Evolutionary conservation across 23 red algal species (phyloP).

Genomic region (Gracilaria domingensis): DNA sequence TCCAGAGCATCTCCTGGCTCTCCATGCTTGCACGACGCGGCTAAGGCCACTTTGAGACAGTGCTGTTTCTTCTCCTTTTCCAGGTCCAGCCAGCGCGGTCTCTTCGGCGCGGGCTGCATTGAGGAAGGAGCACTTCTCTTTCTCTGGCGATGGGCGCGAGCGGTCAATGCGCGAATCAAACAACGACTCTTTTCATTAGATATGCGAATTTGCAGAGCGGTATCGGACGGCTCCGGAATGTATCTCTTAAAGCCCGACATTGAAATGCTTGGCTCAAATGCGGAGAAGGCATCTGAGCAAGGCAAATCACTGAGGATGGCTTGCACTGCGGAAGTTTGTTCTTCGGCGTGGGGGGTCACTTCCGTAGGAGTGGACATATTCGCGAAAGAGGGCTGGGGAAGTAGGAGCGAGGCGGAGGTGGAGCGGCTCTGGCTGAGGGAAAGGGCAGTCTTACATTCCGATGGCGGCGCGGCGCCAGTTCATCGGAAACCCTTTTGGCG

Average conservation of each 20-base stretch:
- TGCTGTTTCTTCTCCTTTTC: slow-evolving; percentile 26
- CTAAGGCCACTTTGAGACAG: slow-evolving; percentile 20
- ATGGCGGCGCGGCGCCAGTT: background rate
- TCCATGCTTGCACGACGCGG: slow-evolving; percentile 23
- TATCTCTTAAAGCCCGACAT: background rate
- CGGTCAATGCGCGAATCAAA: slow-evolving; percentile 32
- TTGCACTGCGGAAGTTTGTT: slow-evolving; percentile 2
- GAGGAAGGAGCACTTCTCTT: background rate
- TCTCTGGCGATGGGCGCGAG: background rate
- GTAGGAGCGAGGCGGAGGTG: background rate
- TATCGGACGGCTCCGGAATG: slow-evolving; percentile 23
- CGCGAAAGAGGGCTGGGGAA: background rate
- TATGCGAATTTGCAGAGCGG: slow-evolving; percentile 14
- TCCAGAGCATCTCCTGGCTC: slow-evolving; percentile 23
- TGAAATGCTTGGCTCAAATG: slow-evolving; percentile 22
- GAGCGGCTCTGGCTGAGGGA: background rate
- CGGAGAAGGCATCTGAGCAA: slow-evolving; percentile 41
- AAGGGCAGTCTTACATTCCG: background rate
- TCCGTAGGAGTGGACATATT: background rate
- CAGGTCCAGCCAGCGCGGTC: slow-evolving; percentile 24
- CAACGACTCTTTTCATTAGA: slow-evolving; percentile 35
- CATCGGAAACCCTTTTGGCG: background rate
- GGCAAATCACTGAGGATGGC: slow-evolving; percentile 34
- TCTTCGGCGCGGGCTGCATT: slow-evolving; percentile 24
- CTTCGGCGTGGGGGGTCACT: background rate